Conservation (phyloP, 768 basidiomycete genomes). For the Serendipita sp. region DNA sequence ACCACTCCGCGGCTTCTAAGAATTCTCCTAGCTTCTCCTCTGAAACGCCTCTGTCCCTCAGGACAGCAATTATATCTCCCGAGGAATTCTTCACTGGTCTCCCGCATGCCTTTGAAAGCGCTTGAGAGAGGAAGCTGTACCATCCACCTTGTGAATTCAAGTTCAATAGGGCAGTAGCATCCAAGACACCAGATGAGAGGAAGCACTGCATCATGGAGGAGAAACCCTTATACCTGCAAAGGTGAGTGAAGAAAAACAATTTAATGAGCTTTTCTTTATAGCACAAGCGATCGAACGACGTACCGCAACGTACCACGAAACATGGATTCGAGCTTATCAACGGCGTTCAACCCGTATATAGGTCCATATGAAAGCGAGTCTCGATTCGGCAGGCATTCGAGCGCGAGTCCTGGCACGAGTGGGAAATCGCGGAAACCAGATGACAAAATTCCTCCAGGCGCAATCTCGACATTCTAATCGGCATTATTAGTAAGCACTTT, state of each 20-base stretch:
- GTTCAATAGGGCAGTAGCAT: constrained; percentile 15
- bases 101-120: constrained; percentile 11
- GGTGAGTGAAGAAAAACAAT: neutral
- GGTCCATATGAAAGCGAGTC: constrained; percentile 58
- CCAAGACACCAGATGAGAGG: constrained; percentile 52
- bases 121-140: constrained; percentile 8
- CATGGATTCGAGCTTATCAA: constrained; percentile 39
- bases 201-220: constrained; percentile 57
- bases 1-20: constrained; percentile 17
- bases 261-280: too few species aligned
- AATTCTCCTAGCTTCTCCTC: constrained; percentile 11
- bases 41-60: neutral
- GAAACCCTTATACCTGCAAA: constrained; percentile 68
- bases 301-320: constrained; percentile 76
- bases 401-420: constrained; percentile 38
- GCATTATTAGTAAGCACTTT: too few species aligned
- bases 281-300: neutral
- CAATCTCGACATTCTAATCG: constrained; percentile 31
- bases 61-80: constrained; percentile 18
- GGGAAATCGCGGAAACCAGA: constrained; percentile 52
- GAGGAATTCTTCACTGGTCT: constrained; percentile 24
- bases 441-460: constrained; percentile 38
- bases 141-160: constrained; percentile 9
- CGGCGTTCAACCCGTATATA: constrained; percentile 40
- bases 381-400: constrained; percentile 81